Base-by-base conservation (phyloP, 106 monocot species). In the Xerophyta viscosa region DNA sequence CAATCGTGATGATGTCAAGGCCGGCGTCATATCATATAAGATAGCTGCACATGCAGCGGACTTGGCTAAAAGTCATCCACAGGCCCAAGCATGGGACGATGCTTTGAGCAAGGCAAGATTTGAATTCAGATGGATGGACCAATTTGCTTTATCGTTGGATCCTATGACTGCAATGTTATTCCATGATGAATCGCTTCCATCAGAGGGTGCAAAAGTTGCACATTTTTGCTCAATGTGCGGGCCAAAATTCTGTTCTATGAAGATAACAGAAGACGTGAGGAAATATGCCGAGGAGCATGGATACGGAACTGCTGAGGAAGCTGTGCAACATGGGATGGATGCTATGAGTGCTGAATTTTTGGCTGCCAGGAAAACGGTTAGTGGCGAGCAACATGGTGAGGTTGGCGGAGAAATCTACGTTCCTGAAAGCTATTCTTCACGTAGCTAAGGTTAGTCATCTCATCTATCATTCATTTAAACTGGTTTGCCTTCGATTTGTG, bases 171-270 rank as follows among this genome's bases (percentile, higher is more conserved):
- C 96, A 1, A 89, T 89, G 89, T 28, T 81, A 33, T 98, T 85
- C 48, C 96, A 98, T 74, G 96, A 98, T 61, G 96, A 98, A 53
- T 82, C 82, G 0, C 79, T 98, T 50, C 96, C 96, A 28, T 67
- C 85, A 59, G 96, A 98, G 30, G 89, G 89, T 48, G 88, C 89
- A 9, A 96, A 96, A 65, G 76, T 88, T 10, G 96, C 96, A 47
- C 96, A 98, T 74, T 98, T 98, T 71, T 98, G 96, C 52, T 85
- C 85, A 14, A 98, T 98, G 96, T 98, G 96, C 64, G 89, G 96
- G 24, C 96, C 89, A 33, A 98, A 98, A 31, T 98, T 89, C 57
- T 98, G 96, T 60, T 89, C 89, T 24, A 98, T 98, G 96, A 89
- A 89, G 54, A 89, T 96, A 41, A 96, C 96, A 22, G 96, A 96